Evolutionary conservation across 192 early-diverging fungal genomes (phyloP).

Genomic region (Rhizoclosmatium sp.): DNA sequence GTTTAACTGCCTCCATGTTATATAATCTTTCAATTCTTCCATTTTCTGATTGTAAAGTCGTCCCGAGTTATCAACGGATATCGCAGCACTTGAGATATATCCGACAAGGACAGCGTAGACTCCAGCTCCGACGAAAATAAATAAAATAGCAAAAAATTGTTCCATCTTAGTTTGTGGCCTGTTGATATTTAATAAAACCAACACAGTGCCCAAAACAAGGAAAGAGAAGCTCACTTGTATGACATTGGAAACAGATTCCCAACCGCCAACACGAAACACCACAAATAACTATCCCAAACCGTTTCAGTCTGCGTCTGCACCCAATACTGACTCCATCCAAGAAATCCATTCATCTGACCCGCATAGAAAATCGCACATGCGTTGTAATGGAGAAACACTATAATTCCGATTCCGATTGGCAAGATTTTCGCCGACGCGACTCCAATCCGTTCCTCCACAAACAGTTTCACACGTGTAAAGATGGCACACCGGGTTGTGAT

Average conservation of each 20-base stretch:
- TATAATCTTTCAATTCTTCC: slow-evolving; percentile 56
- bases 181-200: neutral
- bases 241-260: slow-evolving; percentile 29
- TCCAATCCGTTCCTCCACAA: neutral
- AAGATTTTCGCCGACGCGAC: neutral
- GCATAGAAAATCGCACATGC: slow-evolving; percentile 7
- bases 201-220: neutral
- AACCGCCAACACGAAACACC: slow-evolving; percentile 1
- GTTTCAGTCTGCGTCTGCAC: neutral
- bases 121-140: slow-evolving; percentile 5
- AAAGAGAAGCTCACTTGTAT: slow-evolving; percentile 6
- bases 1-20: slow-evolving; percentile 23
- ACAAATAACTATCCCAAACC: slow-evolving; percentile 5
- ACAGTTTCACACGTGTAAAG: neutral
- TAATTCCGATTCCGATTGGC: slow-evolving; percentile 8
- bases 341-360: neutral
- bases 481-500: neutral
- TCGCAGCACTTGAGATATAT: slow-evolving; percentile 11
- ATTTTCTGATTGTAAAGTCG: slow-evolving; percentile 43
- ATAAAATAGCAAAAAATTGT: slow-evolving; percentile 8
- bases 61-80: slow-evolving; percentile 3
- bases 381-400: slow-evolving; percentile 19
- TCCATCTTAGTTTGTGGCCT: slow-evolving; percentile 14
- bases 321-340: neutral
- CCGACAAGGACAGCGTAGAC: slow-evolving; percentile 18